A percentile compares a stretch with the other conserved stretches of the same genome.
Conservation (phyloP, 73 alveolate genomes). For the Paramecium sexaurelia region DNA sequence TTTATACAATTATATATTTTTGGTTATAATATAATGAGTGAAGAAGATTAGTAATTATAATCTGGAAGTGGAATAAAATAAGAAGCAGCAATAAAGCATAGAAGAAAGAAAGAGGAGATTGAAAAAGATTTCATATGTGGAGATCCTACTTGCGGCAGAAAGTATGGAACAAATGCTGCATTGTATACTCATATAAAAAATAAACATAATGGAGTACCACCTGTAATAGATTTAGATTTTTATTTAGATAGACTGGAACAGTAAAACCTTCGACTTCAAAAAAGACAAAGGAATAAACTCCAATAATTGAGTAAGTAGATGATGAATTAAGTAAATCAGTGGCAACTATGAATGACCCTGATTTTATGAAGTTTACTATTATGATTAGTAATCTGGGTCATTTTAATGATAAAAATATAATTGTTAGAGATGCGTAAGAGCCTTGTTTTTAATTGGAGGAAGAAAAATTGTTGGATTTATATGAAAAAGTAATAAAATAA, state of each 20-base stretch:
- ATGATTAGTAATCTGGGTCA: constrained; percentile 12
- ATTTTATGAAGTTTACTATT: constrained; percentile 8
- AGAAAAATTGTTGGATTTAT: constrained; percentile 13
- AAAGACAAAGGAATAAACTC: constrained; percentile 33
- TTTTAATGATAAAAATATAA: neutral
- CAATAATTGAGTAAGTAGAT: neutral
- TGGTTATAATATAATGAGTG: constrained; percentile 36
- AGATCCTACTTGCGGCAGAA: constrained; percentile 67
- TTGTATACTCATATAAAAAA: constrained; percentile 67
- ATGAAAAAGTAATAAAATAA: neutral
- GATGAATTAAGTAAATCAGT: constrained; percentile 15
- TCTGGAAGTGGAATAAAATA: constrained; percentile 29
- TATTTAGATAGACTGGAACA: constrained; percentile 26
- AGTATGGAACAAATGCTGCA: constrained; percentile 70
- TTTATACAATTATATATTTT: neutral
- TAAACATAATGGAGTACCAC: constrained; percentile 67
- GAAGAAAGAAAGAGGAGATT: constrained; percentile 66
- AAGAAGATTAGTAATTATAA: neutral
- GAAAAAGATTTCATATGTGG: constrained; percentile 69
- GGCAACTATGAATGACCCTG: constrained; percentile 8
- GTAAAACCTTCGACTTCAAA: constrained; percentile 43
- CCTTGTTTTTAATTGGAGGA: constrained; percentile 2
- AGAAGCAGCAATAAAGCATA: constrained; percentile 26
- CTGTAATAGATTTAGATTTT: neutral
- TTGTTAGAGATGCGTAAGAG: neutral